Percentiles rank a stretch among this genome's conserved stretches.
Conservation (phyloP, 164 flowering plant species). For the Magnolia changhungtana region DNA sequence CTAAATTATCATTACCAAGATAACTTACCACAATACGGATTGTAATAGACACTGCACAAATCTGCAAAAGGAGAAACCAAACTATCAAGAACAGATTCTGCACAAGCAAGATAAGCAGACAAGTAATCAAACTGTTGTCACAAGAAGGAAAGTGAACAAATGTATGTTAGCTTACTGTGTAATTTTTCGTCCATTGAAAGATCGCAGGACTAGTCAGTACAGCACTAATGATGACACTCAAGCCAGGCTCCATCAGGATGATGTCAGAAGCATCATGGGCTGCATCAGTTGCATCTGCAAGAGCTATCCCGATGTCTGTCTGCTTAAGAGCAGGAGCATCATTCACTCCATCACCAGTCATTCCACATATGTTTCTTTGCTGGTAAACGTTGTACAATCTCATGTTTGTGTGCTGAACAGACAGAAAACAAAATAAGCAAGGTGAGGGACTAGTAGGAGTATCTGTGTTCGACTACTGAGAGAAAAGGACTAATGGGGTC, state of each 20-base stretch:
- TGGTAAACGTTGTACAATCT: conserved; percentile 88
- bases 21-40: conserved; percentile 62
- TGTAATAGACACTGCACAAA: conserved; percentile 91
- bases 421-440: neutral
- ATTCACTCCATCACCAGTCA: conserved; percentile 95
- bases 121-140: neutral
- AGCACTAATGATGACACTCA: conserved; percentile 86
- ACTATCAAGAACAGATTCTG: neutral
- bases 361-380: conserved; percentile 86
- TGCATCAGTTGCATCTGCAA: conserved; percentile 93
- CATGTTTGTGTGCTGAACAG: conserved; percentile 73
- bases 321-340: conserved; percentile 93
- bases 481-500: neutral
- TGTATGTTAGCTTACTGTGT: conserved; percentile 45
- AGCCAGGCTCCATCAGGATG: conserved; percentile 85
- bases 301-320: conserved; percentile 94
- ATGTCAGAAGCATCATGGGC: conserved; percentile 96
- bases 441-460: neutral
- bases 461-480: neutral
- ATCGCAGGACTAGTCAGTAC: conserved; percentile 83
- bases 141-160: neutral
- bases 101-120: neutral
- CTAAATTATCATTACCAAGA: conserved; percentile 22
- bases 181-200: conserved; percentile 89
- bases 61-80: neutral